Evolutionary conservation across 306 rosid species (phyloP), one percentile per base, ranked within the genome.

Genomic region (Fragaria iinumae): DNA sequence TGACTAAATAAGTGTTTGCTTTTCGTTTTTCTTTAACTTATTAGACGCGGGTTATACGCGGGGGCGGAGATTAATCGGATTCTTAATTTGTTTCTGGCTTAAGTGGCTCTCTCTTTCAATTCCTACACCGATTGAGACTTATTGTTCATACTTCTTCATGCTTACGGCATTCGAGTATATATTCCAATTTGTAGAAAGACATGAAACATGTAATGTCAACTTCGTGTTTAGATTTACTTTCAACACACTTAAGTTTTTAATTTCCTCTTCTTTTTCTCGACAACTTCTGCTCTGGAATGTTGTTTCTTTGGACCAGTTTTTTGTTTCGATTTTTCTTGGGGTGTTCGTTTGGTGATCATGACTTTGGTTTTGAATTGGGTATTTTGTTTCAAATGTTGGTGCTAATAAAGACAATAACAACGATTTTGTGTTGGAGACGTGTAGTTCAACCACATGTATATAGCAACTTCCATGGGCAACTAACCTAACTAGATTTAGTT

Each of bases 391-490:
- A 32, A 11, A 17, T 50, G 50, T 76, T 66, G 67, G 59, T 70
- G 52, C 76, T 63, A 21, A 75, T 34, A 43, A 34, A 7, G 56
- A 64, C 80, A 73, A 71, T 77, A 73, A 6, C 2, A 73, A 6
- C 11, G 29, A 14, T 49, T 63, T 21, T 59, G 64, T 45, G 70
- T 65, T 13, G 48, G 27, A 36, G 47, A 69, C 69, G 70, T 59
- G 43, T 77, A 55, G 67, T 34, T 41, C 68, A 67, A n/a, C 75
- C 50, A 41, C 1, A 67, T 41, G 10, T 39, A 1, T 62, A 13
- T 62, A 29, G 39, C 39, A 60, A 41, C 44, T 41, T 41, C 39
- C 10, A 27, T 29, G 67, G 44, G 20, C 67, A 62, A 62, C 38
- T 1, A 27, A 27, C 67, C 67, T 62, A 62, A 62, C 10, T 60